Percentiles rank a stretch among this genome's conserved stretches.
Conservation (phyloP, 371 early-diverging fungal species). For the Mucor ambiguus region DNA sequence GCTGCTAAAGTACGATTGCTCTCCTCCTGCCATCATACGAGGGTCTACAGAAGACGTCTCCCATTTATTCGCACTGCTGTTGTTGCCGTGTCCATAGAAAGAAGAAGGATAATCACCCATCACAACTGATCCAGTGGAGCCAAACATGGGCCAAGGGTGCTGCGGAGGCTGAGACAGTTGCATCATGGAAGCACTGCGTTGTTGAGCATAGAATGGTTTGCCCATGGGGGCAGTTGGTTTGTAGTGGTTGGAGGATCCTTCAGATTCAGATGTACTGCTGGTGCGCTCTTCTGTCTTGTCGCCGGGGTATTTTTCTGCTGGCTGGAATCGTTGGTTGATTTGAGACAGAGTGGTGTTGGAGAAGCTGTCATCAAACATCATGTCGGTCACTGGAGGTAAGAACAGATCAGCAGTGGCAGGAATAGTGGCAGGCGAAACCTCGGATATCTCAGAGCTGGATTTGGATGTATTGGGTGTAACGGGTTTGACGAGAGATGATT, state of each 20-base stretch:
- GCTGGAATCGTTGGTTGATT: not conserved
- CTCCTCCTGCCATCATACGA: slow-evolving; percentile 13
- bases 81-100: not conserved
- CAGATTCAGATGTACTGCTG: slow-evolving; percentile 3
- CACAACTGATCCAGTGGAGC: slow-evolving; percentile 13
- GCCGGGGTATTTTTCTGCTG: not conserved
- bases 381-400: slow-evolving; percentile 3
- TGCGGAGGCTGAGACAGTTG: not conserved
- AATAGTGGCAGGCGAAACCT: slow-evolving; percentile 18
- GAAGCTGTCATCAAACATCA: slow-evolving; percentile 3
- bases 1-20: slow-evolving; percentile 6
- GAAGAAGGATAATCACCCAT: slow-evolving; percentile 9
- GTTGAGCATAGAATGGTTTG: slow-evolving; percentile 14
- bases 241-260: not conserved
- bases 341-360: not conserved
- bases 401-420: not conserved
- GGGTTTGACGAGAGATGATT: slow-evolving; percentile 4
- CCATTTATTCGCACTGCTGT: slow-evolving; percentile 9
- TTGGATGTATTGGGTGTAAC: slow-evolving; percentile 19
- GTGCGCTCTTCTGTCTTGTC: not conserved
- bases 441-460: slow-evolving; percentile 23
- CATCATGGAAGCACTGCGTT: slow-evolving; percentile 7
- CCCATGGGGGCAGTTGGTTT: not conserved
- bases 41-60: slow-evolving; percentile 32
- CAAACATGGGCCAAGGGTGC: slow-evolving; percentile 17